Conservation (phyloP, 148 eudicot species). For the Hydrangea macrophylla region DNA sequence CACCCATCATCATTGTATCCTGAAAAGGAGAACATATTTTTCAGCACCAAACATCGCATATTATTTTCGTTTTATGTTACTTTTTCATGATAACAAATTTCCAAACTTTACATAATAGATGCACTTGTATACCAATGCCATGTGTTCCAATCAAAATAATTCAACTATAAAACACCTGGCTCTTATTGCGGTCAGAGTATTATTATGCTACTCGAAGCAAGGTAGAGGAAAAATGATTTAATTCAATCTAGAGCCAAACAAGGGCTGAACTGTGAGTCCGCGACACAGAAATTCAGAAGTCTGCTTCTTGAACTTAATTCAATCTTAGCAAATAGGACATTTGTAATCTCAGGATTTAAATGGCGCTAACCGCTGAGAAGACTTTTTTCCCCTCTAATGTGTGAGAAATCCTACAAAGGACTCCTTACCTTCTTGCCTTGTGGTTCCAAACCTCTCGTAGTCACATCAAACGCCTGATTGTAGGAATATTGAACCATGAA, state of each 20-base stretch:
- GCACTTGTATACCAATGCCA: too few species aligned
- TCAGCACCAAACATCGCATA: background rate
- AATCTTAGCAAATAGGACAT: background rate
- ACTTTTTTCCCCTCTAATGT: constrained; percentile 21
- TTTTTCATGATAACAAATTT: too few species aligned
- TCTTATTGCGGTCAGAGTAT: background rate
- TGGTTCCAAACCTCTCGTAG: too few species aligned
- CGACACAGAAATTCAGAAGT: background rate
- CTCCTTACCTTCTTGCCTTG: too few species aligned
- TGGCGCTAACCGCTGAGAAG: background rate
- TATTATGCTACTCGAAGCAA: background rate
- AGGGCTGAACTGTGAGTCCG: background rate
- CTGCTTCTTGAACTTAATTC: background rate
- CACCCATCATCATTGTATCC: constrained; percentile 97
- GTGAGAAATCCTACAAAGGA: too few species aligned
- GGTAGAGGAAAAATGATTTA: background rate
- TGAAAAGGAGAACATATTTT: constrained; percentile 17
- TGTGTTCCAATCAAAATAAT: too few species aligned
- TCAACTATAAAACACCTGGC: background rate
- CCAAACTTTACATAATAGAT: too few species aligned
- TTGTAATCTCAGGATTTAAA: background rate
- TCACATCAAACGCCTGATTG: too few species aligned
- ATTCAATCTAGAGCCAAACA: background rate
- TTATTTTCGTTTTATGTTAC: background rate
- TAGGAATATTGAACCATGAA: too few species aligned